These are phyloP conservation scores for Aspergillus nidulans DNA, from an alignment of 495 filamentous ascomycete species.

Conservation along the genomic window DNA sequence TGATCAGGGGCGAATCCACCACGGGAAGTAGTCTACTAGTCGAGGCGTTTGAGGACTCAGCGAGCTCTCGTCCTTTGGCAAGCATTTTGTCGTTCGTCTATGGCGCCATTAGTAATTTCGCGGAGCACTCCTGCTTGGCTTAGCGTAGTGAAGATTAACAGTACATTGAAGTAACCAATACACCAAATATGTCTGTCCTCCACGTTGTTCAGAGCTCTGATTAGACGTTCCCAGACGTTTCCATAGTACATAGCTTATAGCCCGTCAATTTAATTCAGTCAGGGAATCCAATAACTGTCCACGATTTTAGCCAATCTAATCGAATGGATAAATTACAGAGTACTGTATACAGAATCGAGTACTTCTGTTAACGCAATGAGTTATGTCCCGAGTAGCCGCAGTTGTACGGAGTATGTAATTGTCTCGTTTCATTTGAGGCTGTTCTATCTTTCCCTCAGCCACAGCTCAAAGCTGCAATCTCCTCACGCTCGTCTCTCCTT, in stretches of 20 bases:
- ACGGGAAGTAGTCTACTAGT: neutral
- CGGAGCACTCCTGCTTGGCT: too few species aligned
- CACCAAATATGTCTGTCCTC: neutral
- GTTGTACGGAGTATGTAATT: neutral
- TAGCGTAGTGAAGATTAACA: too few species aligned
- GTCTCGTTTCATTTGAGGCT: neutral
- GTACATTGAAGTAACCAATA: neutral
- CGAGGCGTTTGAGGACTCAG: neutral
- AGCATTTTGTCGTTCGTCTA: neutral
- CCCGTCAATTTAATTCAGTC: too few species aligned
- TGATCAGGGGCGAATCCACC: constrained; percentile 10
- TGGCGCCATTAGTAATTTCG: neutral
- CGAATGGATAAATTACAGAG: neutral
- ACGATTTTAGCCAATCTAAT: constrained; percentile 10
- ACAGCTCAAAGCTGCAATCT: neutral
- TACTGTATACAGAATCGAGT: neutral
- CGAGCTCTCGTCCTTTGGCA: neutral
- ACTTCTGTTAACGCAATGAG: neutral
- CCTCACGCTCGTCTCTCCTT: neutral
- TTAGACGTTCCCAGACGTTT: neutral
- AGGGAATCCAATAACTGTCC: too few species aligned
- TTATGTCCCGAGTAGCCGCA: neutral
- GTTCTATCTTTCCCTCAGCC: constrained; percentile 1
- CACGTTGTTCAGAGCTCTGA: neutral
- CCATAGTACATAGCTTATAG: neutral